Percentiles rank a stretch among this genome's conserved stretches.
These are phyloP conservation scores for Yamadazyma dendronema DNA, from an alignment of 1,139 yeast species.

Conservation along the genomic window DNA sequence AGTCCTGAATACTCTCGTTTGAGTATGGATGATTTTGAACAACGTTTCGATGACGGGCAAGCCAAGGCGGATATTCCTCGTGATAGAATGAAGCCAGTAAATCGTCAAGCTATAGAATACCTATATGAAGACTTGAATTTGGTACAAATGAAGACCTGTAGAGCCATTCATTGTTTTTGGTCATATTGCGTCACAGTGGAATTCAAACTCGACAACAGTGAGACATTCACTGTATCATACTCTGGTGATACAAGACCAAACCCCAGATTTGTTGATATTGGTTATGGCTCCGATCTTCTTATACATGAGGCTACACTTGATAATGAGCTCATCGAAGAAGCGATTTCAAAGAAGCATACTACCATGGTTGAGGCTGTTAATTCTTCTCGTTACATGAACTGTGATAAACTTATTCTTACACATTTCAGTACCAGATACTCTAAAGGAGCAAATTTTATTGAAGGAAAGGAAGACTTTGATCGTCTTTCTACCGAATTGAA, in stretches of 20 bases:
- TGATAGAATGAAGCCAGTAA: constrained; percentile 18
- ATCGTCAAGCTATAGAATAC: constrained; percentile 15
- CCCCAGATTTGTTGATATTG: constrained; percentile 56
- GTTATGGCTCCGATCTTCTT: constrained; percentile 67
- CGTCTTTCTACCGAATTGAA: constrained; percentile 23
- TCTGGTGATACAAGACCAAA: constrained; percentile 96
- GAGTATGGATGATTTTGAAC: constrained; percentile 32
- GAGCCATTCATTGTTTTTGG: constrained; percentile 83
- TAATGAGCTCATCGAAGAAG: constrained; percentile 77
- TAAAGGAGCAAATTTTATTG: constrained; percentile 50
- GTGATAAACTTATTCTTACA: constrained; percentile 70
- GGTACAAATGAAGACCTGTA: constrained; percentile 51
- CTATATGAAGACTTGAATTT: constrained; percentile 29
- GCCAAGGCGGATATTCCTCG: constrained; percentile 19
- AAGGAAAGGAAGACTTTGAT: constrained; percentile 23
- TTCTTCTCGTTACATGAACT: constrained; percentile 69
- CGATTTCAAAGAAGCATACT: constrained; percentile 80
- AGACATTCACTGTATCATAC: constrained; percentile 68
- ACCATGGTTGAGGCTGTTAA: constrained; percentile 85
- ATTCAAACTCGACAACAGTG: constrained; percentile 33
- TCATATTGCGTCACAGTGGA: constrained; percentile 71
- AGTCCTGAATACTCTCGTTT: constrained; percentile 28
- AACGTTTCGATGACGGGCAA: constrained; percentile 24
- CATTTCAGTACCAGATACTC: constrained; percentile 94
- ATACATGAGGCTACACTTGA: constrained; percentile 94